Evolutionary conservation across 202 grass and related monocot species (phyloP).

Genomic region (Carex arenaria): DNA sequence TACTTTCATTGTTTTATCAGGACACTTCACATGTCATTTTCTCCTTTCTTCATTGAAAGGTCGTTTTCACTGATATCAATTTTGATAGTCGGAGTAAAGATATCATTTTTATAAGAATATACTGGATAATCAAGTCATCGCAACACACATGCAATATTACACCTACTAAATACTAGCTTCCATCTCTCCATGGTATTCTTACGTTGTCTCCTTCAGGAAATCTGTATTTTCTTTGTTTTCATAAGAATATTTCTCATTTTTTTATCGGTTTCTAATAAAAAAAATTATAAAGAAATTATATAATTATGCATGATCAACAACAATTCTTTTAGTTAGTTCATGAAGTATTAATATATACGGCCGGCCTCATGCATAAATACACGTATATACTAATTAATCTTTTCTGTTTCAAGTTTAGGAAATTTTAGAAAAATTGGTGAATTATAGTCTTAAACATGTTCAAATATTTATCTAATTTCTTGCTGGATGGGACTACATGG

Average conservation of each 20-base stretch:
- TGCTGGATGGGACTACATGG: too few species aligned
- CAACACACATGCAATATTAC: neutral
- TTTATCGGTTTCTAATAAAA: neutral
- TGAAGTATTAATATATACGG: neutral
- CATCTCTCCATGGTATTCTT: constrained; percentile 5
- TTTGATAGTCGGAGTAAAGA: neutral
- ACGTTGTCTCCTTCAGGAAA: neutral
- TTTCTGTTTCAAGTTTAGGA: too few species aligned
- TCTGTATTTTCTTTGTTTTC: neutral
- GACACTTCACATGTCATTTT: neutral
- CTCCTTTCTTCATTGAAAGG: neutral
- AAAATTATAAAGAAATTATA: neutral
- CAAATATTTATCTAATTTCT: too few species aligned
- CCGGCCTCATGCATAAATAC: too few species aligned
- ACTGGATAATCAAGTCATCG: too few species aligned
- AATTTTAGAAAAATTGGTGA: too few species aligned
- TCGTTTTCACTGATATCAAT: constrained; percentile 4
- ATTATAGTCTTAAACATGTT: too few species aligned
- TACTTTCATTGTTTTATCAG: neutral
- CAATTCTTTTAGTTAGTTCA: neutral
- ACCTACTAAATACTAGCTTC: neutral
- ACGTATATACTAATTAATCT: too few species aligned
- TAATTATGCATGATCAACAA: neutral
- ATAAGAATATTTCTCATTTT: neutral
- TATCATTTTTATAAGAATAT: neutral